Conservation (phyloP, 2,329 filamentous ascomycete species). For the Trichoderma afroharzianum region DNA sequence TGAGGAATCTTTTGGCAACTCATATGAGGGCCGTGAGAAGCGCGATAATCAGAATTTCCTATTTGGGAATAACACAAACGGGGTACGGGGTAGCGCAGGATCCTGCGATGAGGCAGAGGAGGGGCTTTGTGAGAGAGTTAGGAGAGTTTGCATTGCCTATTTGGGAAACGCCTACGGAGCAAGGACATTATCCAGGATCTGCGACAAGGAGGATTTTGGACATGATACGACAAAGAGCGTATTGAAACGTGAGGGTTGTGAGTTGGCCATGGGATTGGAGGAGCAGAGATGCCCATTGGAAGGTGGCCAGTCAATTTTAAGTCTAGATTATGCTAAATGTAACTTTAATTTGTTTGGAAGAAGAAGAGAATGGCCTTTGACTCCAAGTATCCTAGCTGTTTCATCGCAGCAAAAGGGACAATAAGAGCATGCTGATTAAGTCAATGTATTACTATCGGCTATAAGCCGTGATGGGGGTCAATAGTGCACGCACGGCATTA, state of each 20-base stretch:
- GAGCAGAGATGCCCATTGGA: neutral
- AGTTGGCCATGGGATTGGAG: neutral
- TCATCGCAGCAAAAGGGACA: neutral
- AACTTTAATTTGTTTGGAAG: neutral
- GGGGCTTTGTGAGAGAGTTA: neutral
- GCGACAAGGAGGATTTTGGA: neutral
- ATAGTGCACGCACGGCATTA: neutral
- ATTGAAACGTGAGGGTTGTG: neutral
- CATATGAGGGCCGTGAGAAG: neutral
- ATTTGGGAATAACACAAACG: neutral
- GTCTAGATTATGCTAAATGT: neutral
- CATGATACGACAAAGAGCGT: neutral
- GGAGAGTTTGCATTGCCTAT: neutral
- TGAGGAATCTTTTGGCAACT: slow-evolving; percentile 6
- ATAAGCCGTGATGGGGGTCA: neutral
- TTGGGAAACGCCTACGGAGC: neutral
- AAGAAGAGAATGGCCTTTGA: neutral
- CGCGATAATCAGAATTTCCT: slow-evolving; percentile 13
- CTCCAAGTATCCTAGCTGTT: neutral
- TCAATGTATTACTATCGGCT: too few species aligned
- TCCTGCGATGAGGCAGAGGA: neutral
- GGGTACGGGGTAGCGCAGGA: neutral
- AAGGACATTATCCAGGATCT: neutral
- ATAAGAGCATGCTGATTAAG: neutral
- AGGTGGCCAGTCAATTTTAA: neutral